These are phyloP conservation scores for Ajuga reptans DNA, from an alignment of 305 asterid genomes.

Conservation along the genomic window DNA sequence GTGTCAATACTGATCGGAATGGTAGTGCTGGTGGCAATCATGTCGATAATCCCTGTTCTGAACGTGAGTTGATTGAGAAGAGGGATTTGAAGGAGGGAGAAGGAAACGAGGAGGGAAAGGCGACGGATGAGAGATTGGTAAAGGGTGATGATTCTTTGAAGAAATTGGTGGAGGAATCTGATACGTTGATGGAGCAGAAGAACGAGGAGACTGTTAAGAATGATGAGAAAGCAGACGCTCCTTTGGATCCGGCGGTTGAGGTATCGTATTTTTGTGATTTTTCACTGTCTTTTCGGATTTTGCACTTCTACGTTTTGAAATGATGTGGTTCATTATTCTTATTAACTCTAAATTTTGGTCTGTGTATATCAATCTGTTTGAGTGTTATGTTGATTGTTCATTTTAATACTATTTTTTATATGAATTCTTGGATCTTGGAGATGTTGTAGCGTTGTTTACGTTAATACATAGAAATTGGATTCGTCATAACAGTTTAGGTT, in stretches of 20 bases:
- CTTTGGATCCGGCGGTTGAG: constrained; percentile 32
- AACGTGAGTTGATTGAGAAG: constrained; percentile 22
- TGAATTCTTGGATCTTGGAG: neutral
- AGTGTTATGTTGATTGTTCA: neutral
- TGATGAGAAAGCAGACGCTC: constrained; percentile 20
- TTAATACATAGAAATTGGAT: neutral
- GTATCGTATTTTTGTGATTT: constrained; percentile 20
- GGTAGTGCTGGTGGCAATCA: neutral
- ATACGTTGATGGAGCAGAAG: constrained; percentile 28
- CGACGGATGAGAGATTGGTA: constrained; percentile 11
- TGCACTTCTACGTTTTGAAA: neutral
- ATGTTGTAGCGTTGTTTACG: neutral
- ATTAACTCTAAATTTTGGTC: neutral
- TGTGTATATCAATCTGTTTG: neutral
- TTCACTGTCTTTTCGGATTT: neutral
- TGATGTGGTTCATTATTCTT: constrained; percentile 10
- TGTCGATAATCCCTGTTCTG: constrained; percentile 18
- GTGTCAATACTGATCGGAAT: constrained; percentile 1
- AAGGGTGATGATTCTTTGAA: constrained; percentile 21
- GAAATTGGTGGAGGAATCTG: constrained; percentile 33
- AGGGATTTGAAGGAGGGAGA: constrained; percentile 28
- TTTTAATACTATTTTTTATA: neutral
- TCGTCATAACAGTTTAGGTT: neutral
- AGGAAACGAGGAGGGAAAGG: constrained; percentile 23
- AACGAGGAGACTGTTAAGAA: constrained; percentile 21